Percentiles rank a stretch among this genome's conserved stretches.
Evolutionary conservation across 139 green algal species (phyloP).

Genomic region (Ostreobium quekettii): DNA sequence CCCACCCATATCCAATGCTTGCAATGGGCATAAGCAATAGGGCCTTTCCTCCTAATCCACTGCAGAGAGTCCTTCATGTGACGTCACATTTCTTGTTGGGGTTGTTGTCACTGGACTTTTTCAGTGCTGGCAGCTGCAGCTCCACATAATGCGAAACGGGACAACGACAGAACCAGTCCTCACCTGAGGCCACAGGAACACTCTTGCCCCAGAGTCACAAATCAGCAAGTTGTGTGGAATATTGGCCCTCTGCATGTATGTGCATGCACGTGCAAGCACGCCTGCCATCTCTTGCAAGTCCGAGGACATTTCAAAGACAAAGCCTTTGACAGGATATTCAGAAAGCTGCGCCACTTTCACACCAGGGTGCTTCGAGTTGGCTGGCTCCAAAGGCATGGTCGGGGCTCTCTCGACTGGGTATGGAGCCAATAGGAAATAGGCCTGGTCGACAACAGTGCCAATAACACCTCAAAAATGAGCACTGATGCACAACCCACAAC

Average conservation of each 20-base stretch:
- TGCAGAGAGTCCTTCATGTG: no score
- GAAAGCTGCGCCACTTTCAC: conserved; percentile 50
- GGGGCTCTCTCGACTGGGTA: conserved; percentile 81
- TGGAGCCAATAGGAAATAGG: conserved; percentile 71
- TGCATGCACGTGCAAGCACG: conserved; percentile 51
- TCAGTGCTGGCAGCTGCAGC: no score
- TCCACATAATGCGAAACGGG: no score
- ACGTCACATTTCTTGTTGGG: no score
- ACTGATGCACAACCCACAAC: no score
- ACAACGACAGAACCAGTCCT: no score
- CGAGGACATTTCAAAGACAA: conserved; percentile 74
- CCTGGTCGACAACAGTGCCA: conserved; percentile 57
- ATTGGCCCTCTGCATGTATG: conserved; percentile 62
- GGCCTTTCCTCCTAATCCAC: no score
- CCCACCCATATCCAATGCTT: no score
- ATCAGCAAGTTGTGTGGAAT: conserved; percentile 97
- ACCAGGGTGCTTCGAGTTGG: not conserved
- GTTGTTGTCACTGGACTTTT: no score
- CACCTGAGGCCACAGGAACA: conserved; percentile 80
- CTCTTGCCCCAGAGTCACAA: conserved; percentile 66
- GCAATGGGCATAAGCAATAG: no score
- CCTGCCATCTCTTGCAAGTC: conserved; percentile 42
- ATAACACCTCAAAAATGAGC: no score
- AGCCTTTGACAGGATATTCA: conserved; percentile 77
- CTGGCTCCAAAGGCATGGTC: conserved; percentile 34